These are phyloP conservation scores for Adansonia rubrostipa DNA, from an alignment of 441 rosid genomes.

Conservation along the genomic window DNA sequence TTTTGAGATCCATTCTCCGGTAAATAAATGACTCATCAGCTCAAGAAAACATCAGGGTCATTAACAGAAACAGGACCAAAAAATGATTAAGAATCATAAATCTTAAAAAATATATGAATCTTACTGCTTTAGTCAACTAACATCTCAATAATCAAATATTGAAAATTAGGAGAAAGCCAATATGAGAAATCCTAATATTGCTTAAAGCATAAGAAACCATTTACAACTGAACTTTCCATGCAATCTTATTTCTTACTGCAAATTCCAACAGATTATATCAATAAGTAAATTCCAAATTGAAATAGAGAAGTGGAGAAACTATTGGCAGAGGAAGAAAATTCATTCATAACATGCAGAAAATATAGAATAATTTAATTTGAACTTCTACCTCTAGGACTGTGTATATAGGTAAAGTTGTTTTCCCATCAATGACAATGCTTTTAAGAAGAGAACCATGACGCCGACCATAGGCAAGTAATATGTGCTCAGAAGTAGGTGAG, in stretches of 20 bases:
- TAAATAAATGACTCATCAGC: background rate
- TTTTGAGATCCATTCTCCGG: background rate
- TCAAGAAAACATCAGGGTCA: background rate
- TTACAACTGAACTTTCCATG: background rate
- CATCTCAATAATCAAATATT: background rate
- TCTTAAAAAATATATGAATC: background rate
- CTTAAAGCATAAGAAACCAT: background rate
- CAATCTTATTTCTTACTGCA: background rate
- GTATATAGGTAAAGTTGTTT: conserved; percentile 67
- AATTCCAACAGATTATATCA: background rate
- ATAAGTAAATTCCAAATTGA: background rate
- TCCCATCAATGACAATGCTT: conserved; percentile 81
- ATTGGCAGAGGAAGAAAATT: background rate
- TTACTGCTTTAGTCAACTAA: background rate
- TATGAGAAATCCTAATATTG: conserved; percentile 6
- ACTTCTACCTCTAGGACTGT: conserved; percentile 79
- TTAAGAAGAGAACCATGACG: conserved; percentile 84
- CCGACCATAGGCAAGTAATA: conserved; percentile 85
- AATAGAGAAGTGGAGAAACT: background rate
- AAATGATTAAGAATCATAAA: background rate
- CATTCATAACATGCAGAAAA: background rate
- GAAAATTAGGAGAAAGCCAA: background rate
- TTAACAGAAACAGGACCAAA: background rate
- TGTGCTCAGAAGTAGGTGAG: conserved; percentile 89
- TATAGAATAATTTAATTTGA: background rate